These are phyloP conservation scores for Neofusicoccum cordaticola DNA, from an alignment of 2,329 filamentous ascomycete species.

Conservation along the genomic window DNA sequence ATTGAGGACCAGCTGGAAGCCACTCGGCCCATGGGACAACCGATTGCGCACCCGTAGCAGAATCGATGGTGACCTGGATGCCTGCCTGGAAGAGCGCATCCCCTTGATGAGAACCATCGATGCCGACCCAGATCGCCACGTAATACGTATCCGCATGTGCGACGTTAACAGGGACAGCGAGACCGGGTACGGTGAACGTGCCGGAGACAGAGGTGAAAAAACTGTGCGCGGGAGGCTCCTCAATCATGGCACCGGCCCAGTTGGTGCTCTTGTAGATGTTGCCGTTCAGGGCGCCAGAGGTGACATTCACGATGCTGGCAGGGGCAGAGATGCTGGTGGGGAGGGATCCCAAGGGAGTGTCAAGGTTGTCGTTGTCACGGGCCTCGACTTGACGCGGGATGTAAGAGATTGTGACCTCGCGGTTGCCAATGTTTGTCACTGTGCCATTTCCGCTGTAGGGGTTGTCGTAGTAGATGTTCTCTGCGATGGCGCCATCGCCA, in stretches of 20 bases:
- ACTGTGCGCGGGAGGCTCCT: background rate
- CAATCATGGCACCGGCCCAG: background rate
- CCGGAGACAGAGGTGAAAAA: background rate
- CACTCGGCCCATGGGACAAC: slow-evolving; percentile 33
- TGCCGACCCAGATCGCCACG: slow-evolving; percentile 59
- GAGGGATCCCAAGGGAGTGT: no score
- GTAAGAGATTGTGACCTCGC: background rate
- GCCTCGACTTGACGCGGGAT: background rate
- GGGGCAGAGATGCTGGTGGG: no score
- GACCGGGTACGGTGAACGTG: background rate
- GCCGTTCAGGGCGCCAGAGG: no score
- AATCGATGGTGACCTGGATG: slow-evolving; percentile 25
- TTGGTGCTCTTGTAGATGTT: background rate
- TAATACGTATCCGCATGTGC: background rate
- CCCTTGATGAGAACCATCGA: slow-evolving; percentile 57
- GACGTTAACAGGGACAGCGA: background rate
- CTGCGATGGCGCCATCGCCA: background rate
- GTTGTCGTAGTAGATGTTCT: background rate
- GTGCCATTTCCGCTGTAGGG: no score
- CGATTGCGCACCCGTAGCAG: background rate
- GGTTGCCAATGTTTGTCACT: background rate
- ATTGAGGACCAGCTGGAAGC: background rate
- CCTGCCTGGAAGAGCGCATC: slow-evolving; percentile 57
- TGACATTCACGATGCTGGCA: no score
- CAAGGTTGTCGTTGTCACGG: background rate